These are phyloP conservation scores for Paramecium sexaurelia DNA, from an alignment of 73 alveolate species.

Conservation along the genomic window DNA sequence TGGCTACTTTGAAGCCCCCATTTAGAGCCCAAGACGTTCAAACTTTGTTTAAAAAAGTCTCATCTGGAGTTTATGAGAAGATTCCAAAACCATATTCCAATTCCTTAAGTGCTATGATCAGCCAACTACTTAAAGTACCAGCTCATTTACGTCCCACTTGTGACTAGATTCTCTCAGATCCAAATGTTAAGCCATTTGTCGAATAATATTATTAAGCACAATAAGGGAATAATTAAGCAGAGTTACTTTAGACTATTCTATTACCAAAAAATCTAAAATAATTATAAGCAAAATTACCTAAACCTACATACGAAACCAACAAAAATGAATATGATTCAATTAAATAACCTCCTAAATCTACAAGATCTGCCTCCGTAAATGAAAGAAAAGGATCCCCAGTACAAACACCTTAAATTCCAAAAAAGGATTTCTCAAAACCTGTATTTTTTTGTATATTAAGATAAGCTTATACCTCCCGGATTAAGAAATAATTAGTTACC, in stretches of 20 bases:
- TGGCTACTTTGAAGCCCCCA: constrained; percentile 77
- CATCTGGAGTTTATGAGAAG: constrained; percentile 72
- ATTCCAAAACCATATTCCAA: constrained; percentile 60
- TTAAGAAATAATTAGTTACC: not conserved
- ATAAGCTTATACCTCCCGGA: not conserved
- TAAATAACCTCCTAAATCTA: constrained; percentile 4
- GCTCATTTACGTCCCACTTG: constrained; percentile 72
- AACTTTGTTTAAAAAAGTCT: constrained; percentile 71
- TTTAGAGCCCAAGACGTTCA: constrained; percentile 74
- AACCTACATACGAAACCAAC: constrained; percentile 31
- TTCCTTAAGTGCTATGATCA: constrained; percentile 62
- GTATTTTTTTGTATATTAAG: not conserved
- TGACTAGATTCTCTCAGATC: constrained; percentile 61
- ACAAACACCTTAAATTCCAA: not conserved
- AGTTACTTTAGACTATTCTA: not conserved
- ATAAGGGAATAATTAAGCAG: not conserved
- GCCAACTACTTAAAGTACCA: constrained; percentile 64
- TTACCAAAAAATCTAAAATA: constrained; percentile 26
- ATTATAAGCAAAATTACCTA: constrained; percentile 31
- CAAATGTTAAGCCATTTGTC: not conserved
- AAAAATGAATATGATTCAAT: not conserved
- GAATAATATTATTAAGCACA: constrained; percentile 3
- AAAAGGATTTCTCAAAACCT: constrained; percentile 3
- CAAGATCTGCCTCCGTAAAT: constrained; percentile 21
- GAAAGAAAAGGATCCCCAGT: constrained; percentile 13